Percentiles rank a stretch among this genome's conserved stretches.
Conservation (phyloP, 441 rosid species). For the Geranium incanum region DNA sequence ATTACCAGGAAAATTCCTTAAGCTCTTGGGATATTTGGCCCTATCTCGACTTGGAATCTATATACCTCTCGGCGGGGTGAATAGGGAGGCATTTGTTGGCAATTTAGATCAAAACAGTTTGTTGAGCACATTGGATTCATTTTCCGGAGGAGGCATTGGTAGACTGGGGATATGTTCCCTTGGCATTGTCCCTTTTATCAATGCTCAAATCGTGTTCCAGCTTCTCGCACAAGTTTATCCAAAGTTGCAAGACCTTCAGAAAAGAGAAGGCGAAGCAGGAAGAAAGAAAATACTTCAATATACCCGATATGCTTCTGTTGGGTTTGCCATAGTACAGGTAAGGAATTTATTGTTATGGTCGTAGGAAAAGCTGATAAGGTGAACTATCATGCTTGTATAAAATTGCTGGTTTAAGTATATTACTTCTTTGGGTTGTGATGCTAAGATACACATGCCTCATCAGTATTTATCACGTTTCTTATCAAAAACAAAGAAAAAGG, state of each 20-base stretch:
- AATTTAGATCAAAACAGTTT: slow-evolving; percentile 88
- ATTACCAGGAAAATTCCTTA: slow-evolving; percentile 82
- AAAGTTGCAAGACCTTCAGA: slow-evolving; percentile 96
- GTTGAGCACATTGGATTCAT: slow-evolving; percentile 86
- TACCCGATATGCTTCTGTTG: slow-evolving; percentile 88
- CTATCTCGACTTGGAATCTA: slow-evolving; percentile 88
- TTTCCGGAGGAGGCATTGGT: slow-evolving; percentile 97
- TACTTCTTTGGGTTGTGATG: slow-evolving; percentile 10
- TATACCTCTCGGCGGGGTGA: slow-evolving; percentile 89
- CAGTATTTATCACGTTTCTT: background rate
- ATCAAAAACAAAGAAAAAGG: background rate
- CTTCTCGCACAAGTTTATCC: slow-evolving; percentile 95
- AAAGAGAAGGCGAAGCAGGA: slow-evolving; percentile 98
- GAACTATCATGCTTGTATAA: slow-evolving; percentile 3
- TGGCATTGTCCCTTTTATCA: slow-evolving; percentile 95
- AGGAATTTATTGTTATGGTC: slow-evolving; percentile 10
- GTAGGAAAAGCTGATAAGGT: slow-evolving; percentile 6
- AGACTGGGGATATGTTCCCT: slow-evolving; percentile 93
- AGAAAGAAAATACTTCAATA: slow-evolving; percentile 91
- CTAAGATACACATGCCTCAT: slow-evolving; percentile 6
- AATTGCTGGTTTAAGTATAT: slow-evolving; percentile 6
- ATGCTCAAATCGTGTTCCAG: slow-evolving; percentile 94
- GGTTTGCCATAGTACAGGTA: slow-evolving; percentile 83
- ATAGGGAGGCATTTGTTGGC: slow-evolving; percentile 80
- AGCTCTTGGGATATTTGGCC: slow-evolving; percentile 76